phyloP scores from a whole-genome alignment of 1,284 basidiomycete species.

The Trichosporon sp. region DNA sequence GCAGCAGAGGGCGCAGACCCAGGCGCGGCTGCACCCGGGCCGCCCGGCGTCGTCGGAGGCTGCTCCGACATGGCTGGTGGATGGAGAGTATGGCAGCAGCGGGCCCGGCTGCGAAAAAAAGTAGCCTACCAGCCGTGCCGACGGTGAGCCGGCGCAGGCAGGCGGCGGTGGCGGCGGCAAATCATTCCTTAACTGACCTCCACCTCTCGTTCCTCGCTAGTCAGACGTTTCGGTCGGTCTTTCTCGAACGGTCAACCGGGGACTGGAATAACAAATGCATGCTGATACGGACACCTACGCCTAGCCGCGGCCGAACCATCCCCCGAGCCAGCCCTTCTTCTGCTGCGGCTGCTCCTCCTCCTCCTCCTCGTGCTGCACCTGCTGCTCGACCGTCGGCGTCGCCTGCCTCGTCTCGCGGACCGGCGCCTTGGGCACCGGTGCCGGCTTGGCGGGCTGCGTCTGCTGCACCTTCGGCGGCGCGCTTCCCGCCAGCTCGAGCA shows the following conservation, averaged over 20 bases:
- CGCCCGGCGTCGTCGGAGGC: neutral
- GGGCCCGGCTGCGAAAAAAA: slow-evolving; percentile 1
- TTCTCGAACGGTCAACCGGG: too few species aligned
- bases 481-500: slow-evolving; percentile 67
- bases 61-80: slow-evolving; percentile 7
- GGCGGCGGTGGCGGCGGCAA: neutral
- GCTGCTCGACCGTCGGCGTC: slow-evolving; percentile 24
- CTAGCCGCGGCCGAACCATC: slow-evolving; percentile 43
- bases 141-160: neutral
- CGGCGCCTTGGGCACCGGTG: slow-evolving; percentile 6
- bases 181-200: neutral
- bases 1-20: neutral
- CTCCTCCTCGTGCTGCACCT: slow-evolving; percentile 16
- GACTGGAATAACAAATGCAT: neutral
- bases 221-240: neutral
- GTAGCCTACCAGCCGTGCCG: neutral
- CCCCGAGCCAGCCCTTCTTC: slow-evolving; percentile 46
- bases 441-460: slow-evolving; percentile 14
- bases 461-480: slow-evolving; percentile 22
- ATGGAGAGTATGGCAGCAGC: neutral
- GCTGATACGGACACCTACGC: neutral
- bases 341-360: neutral
- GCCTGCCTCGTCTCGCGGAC: slow-evolving; percentile 28
- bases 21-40: neutral
- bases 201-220: neutral